A percentile compares a stretch with the other conserved stretches of the same genome.
Evolutionary conservation across 2,329 filamentous ascomycete genomes (phyloP).

Genomic region (Fusarium duplospermum): DNA sequence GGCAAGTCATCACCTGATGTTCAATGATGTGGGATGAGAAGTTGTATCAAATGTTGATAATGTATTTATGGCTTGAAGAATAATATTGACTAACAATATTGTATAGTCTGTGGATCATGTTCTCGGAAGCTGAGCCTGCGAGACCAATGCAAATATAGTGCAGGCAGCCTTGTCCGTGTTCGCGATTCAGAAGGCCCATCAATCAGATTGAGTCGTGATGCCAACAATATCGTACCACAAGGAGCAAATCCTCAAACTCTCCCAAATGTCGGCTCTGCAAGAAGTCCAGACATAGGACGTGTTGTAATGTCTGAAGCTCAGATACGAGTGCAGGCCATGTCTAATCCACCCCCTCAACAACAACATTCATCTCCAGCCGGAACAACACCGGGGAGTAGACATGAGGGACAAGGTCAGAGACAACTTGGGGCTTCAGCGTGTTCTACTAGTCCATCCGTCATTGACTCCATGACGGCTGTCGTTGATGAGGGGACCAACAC

Average conservation of each 20-base stretch:
- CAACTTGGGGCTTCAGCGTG: conserved; percentile 28
- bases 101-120: conserved; percentile 49
- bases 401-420: conserved; percentile 5
- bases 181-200: neutral
- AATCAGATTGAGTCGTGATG: neutral
- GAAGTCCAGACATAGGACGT: neutral
- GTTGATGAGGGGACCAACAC: conserved; percentile 54
- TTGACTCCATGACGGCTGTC: conserved; percentile 59
- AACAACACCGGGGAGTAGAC: conserved; percentile 17
- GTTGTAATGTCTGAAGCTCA: neutral
- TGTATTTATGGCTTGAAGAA: neutral
- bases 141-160: conserved; percentile 46
- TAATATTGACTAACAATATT: neutral
- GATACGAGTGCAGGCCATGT: neutral
- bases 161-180: neutral
- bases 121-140: conserved; percentile 45
- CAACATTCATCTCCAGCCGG: conserved; percentile 21
- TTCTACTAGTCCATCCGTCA: conserved; percentile 48
- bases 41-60: neutral
- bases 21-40: neutral
- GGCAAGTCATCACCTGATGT: conserved; percentile 37
- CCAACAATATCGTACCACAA: neutral
- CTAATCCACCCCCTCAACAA: neutral
- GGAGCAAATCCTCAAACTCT: neutral
- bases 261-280: neutral